Conservation (phyloP, 768 basidiomycete genomes). For the Peribolospora kevripleyi region DNA sequence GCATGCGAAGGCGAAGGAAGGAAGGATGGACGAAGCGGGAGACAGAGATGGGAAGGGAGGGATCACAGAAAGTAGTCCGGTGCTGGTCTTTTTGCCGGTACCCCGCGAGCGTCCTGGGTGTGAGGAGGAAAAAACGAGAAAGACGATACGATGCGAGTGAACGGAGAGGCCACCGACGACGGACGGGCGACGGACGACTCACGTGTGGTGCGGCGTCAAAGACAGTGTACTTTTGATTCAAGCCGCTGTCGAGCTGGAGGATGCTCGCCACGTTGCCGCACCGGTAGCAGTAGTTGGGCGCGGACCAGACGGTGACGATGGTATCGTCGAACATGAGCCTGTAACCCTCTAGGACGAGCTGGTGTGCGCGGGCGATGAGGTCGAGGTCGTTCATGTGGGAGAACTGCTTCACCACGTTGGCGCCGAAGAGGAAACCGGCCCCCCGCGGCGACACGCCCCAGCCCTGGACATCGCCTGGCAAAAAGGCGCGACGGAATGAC, state of each 20-base stretch:
- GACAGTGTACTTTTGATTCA: conserved; percentile 85
- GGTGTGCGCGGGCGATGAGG: conserved; percentile 88
- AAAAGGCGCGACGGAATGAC: neutral
- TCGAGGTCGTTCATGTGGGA: conserved; percentile 77
- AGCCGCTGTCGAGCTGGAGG: conserved; percentile 73
- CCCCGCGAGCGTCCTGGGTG: conserved; percentile 11
- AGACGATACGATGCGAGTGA: neutral
- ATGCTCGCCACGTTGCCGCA: conserved; percentile 94
- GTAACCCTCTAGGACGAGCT: conserved; percentile 39
- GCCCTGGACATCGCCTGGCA: conserved; percentile 49
- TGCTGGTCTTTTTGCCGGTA: conserved; percentile 12
- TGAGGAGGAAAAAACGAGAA: neutral
- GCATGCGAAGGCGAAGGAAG: neutral
- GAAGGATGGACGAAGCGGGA: neutral
- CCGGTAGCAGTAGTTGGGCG: conserved; percentile 81
- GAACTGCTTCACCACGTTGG: conserved; percentile 70
- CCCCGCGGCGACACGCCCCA: conserved; percentile 97
- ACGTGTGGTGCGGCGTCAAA: conserved; percentile 75
- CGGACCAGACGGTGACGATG: conserved; percentile 95
- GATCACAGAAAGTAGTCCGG: conserved; percentile 13
- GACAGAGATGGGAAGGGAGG: too few relatives aligned
- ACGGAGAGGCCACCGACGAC: conserved; percentile 12
- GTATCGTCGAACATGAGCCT: conserved; percentile 89
- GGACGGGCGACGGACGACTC: conserved; percentile 52
- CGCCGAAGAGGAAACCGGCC: conserved; percentile 84